Base-by-base conservation (phyloP, 2,329 filamentous ascomycete species). In the Fusarium equiseti region DNA sequence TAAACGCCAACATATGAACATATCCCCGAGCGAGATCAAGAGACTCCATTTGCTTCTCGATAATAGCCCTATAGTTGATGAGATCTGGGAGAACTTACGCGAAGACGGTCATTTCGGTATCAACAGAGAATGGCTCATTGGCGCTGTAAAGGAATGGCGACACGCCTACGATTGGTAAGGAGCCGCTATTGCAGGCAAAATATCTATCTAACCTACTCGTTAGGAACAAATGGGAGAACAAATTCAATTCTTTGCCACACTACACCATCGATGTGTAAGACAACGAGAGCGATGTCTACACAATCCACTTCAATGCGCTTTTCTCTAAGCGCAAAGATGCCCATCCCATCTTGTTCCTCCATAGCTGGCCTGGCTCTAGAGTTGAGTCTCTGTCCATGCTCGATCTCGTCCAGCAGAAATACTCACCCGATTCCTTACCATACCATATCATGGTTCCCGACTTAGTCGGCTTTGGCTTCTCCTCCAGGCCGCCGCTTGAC, bases 1-100 rank as follows among this genome's bases (percentile, higher is more conserved):
- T 3, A n/a, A 38, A 38, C 5, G 35, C 5, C 16, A n/a, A 6
- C 0, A 2, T 18, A 11, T n/a, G 35, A 38, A 38, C 2, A 10
- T 38, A n/a, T 6, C 35, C 3, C 1, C 35, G 5, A 10, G 16
- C 18, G 16, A 38, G 16, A 38, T n/a, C 2, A 5, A 38, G 4
- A 10, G 2, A 3, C 35, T 38, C 3, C 18, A 38, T 11, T 2
- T 38, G 1, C 5, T n/a, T 38, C 18, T 38, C 35, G 35, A 38
- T 6, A 38, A 38, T n/a, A 6, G 35, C 18, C 35, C 18, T 1
- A 38, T 38, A 5, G 3, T 5, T 6, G 35, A 38, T 5, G 16
- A 38, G 18, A 38, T 6, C 5, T 38, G 16, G 18, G 18, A 38
- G 5, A 38, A n/a, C 4, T 11, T 11, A 5, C 5, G 11, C 0